A percentile compares a stretch with the other conserved stretches of the same genome.
These are phyloP conservation scores for Trametes coccinea DNA, from an alignment of 768 basidiomycete species.

Conservation along the genomic window DNA sequence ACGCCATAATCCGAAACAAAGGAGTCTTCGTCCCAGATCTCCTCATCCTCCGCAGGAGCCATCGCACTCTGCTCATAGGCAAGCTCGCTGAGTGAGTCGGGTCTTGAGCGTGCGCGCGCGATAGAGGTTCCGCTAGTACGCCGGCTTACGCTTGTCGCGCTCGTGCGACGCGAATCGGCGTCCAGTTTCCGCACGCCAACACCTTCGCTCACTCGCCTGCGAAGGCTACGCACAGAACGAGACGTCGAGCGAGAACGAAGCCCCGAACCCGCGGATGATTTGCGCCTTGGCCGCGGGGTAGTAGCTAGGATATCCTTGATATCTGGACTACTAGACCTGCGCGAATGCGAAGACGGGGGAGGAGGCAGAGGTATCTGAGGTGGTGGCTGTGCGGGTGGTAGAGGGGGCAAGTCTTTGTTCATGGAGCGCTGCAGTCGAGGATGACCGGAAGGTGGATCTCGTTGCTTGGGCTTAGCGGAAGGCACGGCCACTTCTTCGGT, in stretches of 20 bases:
- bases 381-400: conserved; percentile 21
- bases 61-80: conserved; percentile 20
- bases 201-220: conserved; percentile 26
- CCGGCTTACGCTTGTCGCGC: not conserved
- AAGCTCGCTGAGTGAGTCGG: conserved; percentile 20
- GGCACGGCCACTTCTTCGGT: conserved; percentile 26
- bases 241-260: conserved; percentile 27
- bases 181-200: conserved; percentile 1
- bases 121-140: conserved; percentile 12
- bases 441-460: not conserved
- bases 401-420: conserved; percentile 31
- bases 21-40: conserved; percentile 31
- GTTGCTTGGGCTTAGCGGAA: conserved; percentile 10
- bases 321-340: conserved; percentile 34
- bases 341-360: not conserved
- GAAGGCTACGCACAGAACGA: conserved; percentile 22
- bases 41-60: conserved; percentile 12
- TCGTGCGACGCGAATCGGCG: conserved; percentile 11
- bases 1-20: conserved; percentile 33
- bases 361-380: conserved; percentile 1
- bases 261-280: conserved; percentile 25
- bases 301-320: conserved; percentile 33
- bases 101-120: conserved; percentile 1
- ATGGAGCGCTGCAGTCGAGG: conserved; percentile 8
- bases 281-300: conserved; percentile 35